phyloP scores from a whole-genome alignment of 179 eudicot genomes.

The Corrigiola litoralis region DNA sequence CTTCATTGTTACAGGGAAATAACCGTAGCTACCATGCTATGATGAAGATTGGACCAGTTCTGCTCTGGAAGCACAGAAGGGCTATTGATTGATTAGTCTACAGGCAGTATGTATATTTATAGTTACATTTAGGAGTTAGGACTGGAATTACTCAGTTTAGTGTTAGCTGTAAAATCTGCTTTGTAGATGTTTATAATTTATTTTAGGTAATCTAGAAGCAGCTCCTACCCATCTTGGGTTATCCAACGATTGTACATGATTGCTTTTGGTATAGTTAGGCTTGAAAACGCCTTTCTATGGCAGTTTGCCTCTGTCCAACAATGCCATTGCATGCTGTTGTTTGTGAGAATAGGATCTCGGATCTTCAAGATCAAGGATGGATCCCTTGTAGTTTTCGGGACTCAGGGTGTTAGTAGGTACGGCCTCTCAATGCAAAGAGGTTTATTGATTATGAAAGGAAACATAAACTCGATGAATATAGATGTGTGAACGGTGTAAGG shows the following conservation, averaged over 20 bases:
- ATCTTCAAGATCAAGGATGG: neutral
- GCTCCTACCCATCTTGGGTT: conserved; percentile 19
- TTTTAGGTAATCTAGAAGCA: conserved; percentile 23
- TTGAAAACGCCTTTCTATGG: conserved; percentile 23
- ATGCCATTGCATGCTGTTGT: neutral
- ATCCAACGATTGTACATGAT: conserved; percentile 23
- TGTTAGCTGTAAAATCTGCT: conserved; percentile 35
- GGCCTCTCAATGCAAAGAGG: no score
- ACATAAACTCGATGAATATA: no score
- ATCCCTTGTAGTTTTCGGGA: no score
- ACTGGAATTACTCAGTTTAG: conserved; percentile 20
- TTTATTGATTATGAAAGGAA: no score
- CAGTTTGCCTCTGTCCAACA: conserved; percentile 16
- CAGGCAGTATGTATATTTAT: conserved; percentile 39
- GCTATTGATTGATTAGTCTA: conserved; percentile 27
- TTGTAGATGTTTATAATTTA: conserved; percentile 29
- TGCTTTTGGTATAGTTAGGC: conserved; percentile 23
- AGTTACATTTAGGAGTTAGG: conserved; percentile 25
- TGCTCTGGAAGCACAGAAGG: conserved; percentile 7
- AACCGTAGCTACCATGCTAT: neutral
- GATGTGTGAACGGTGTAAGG: no score
- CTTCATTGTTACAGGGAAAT: conserved; percentile 22
- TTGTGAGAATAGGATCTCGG: neutral
- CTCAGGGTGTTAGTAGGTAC: neutral
- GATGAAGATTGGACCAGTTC: conserved; percentile 9